Evolutionary conservation across 108 stramenopile genomes (phyloP), one percentile per base, ranked within the genome.

Genomic region (Stephanodiscus triporus): DNA sequence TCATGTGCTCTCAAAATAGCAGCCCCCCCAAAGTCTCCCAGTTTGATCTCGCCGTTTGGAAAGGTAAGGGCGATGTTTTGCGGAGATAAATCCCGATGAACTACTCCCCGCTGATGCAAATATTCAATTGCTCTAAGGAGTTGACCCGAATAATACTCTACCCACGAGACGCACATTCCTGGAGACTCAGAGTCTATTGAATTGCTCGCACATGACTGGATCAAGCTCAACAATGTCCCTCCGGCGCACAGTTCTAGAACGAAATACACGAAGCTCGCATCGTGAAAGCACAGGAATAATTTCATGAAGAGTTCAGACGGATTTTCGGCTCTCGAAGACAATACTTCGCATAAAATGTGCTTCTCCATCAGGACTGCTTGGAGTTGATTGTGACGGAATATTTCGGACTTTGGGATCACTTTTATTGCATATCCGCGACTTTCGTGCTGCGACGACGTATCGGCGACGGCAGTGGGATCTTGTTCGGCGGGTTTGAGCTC

Each of bases 21-120:
- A 51, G 83, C 78, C 20, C 66, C 48, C 22, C 83, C 83, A 72
- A 84, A 84, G 47, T 84, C 83, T 26, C 50, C 60, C 29, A 84
- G 53, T 42, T 71, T 70, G 26, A 84, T 38, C 6, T 59, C 37
- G 40, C 78, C 78, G 30, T 36, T 58, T n/a, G 57, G 66, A 51
- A 63, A 74, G n/a, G 68, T 53, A 13, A 84, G 60, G 4, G 69
- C 38, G 38, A 76, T 69, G 58, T 84, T 84, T 71, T 60, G 50
- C 30, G 78, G 78, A 10, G 74, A 70, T 14, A 84, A 13, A 63
- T 84, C 83, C 40, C 78, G 53, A 38, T 84, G 83, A n/a, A 84
- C 17, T 19, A 84, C 69, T 37, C 75, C 61, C 24, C 24, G 26
- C 6, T 69, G 56, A 65, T 84, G 83, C 23, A 84, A 43, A 30